phyloP scores from a whole-genome alignment of 2,329 filamentous ascomycete genomes.

The Tolypocladium amazonense region DNA sequence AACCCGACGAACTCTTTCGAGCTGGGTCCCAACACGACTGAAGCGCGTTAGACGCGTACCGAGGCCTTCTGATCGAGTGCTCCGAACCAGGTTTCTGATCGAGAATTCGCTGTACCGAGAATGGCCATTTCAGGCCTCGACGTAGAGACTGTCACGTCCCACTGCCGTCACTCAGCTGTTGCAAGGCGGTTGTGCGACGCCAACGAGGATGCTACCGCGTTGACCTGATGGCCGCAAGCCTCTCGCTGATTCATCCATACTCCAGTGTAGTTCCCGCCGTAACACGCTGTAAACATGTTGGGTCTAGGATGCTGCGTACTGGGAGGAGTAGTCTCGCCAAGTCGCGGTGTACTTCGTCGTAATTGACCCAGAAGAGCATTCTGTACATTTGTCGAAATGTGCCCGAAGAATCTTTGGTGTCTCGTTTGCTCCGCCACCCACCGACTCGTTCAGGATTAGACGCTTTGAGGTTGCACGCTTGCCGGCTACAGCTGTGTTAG shows the following conservation, averaged over 20 bases:
- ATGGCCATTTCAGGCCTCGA: conserved; percentile 16
- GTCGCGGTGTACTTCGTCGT: neutral
- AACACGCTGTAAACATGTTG: neutral
- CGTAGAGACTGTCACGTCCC: conserved; percentile 16
- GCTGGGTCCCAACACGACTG: neutral
- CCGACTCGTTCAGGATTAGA: conserved; percentile 19
- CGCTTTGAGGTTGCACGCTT: conserved; percentile 45
- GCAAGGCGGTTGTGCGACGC: neutral
- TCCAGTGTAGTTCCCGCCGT: neutral
- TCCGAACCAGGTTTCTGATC: no score
- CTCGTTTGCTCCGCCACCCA: neutral
- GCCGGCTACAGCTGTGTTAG: conserved; percentile 31
- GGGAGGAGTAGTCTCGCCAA: neutral
- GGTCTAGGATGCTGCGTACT: neutral
- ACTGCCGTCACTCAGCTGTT: neutral
- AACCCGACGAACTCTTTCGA: neutral
- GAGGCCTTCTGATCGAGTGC: neutral
- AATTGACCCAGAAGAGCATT: neutral
- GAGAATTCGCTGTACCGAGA: conserved; percentile 6
- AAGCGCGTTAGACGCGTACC: neutral
- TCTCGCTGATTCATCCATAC: neutral
- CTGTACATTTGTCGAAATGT: neutral
- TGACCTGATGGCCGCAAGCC: conserved; percentile 10
- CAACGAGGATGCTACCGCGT: conserved; percentile 20
- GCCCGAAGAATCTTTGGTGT: neutral